phyloP scores from a whole-genome alignment of 306 rosid genomes.

The Lathyrus sativus region DNA sequence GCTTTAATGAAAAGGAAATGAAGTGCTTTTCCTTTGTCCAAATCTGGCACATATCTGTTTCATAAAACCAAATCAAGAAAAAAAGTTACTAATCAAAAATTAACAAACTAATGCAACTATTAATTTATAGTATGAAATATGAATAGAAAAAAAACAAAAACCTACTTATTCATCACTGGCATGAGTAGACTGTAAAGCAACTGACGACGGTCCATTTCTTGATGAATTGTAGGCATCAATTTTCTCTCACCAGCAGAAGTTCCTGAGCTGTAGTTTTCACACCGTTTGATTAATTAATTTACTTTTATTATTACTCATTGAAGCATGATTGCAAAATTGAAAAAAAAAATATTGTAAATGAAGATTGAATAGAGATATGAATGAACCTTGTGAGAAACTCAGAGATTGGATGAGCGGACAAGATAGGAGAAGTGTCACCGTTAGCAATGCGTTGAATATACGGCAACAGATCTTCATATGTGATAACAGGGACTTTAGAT shows the following conservation, averaged over 20 bases:
- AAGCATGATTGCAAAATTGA: not conserved
- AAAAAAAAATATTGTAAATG: not conserved
- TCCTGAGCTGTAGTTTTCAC: slow-evolving; percentile 66
- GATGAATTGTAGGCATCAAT: slow-evolving; percentile 77
- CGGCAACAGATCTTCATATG: slow-evolving; percentile 78
- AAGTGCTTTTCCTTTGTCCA: slow-evolving; percentile 90
- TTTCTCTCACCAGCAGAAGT: slow-evolving; percentile 95
- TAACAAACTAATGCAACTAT: not conserved
- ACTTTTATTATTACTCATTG: not conserved
- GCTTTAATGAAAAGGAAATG: slow-evolving; percentile 80
- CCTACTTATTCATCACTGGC: slow-evolving; percentile 88
- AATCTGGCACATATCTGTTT: slow-evolving; percentile 63
- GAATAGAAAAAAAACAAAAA: not conserved
- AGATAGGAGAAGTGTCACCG: slow-evolving; percentile 81
- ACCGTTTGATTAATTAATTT: not conserved
- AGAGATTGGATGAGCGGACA: slow-evolving; percentile 69
- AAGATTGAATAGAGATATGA: not conserved
- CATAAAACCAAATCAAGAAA: not conserved
- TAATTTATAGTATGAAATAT: not conserved
- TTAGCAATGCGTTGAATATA: slow-evolving; percentile 82
- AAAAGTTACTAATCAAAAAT: not conserved
- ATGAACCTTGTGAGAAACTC: slow-evolving; percentile 86
- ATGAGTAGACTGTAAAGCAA: slow-evolving; percentile 71
- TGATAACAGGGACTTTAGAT: slow-evolving; percentile 68
- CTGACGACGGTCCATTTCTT: slow-evolving; percentile 85